Base-by-base conservation (phyloP, 192 early-diverging fungal genomes). In the Entomortierella chlamydospora region DNA sequence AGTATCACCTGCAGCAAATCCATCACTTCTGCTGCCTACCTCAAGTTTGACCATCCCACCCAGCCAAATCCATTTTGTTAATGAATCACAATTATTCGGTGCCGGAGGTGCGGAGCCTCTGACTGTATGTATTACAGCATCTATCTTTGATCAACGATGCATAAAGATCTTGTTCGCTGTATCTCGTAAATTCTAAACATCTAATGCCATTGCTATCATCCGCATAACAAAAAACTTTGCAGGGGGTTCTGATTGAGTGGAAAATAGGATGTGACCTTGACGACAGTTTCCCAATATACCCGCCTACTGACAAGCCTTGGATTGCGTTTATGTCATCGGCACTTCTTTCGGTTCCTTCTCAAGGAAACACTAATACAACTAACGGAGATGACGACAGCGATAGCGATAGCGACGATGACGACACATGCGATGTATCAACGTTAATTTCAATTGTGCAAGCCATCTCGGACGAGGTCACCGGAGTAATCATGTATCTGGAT, bases 221-320 rank as follows among this genome's bases (percentile, higher is more conserved):
- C 4, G 5, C 5, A 10, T 37, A 10, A n/a, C n/a, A n/a, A n/a
- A 37, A 37, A 37, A 4, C 34, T 37, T 47, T 47, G 13, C 56
- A 79, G 76, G 76, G 76, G 2, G 50, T 70, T 12, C 22, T 79
- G 51, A 65, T 79, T 22, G 76, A 79, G 25, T 79, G 76, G 76
- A 70, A 28, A 20, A 56, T 70, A 2, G 76, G 68, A 28, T 79
- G 76, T 28, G 63, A 79, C 23, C 23, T 79, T 12, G 68, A 57
- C 41, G 57, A 61, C 57, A 54, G 8, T 1, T 66, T 79, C 22
- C 68, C 76, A 3, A 70, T 79, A 20, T 67, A 70, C 17, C 67
- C 76, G 8, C 76, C 76, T 17, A 61, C 68, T 28, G 67, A 79
- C 2, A 20, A 55, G 23, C 76, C 76, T 3, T 79, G 76, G 76